Base-by-base conservation (phyloP, 1,139 yeast species). In the Zygosaccharomyces sapae region DNA sequence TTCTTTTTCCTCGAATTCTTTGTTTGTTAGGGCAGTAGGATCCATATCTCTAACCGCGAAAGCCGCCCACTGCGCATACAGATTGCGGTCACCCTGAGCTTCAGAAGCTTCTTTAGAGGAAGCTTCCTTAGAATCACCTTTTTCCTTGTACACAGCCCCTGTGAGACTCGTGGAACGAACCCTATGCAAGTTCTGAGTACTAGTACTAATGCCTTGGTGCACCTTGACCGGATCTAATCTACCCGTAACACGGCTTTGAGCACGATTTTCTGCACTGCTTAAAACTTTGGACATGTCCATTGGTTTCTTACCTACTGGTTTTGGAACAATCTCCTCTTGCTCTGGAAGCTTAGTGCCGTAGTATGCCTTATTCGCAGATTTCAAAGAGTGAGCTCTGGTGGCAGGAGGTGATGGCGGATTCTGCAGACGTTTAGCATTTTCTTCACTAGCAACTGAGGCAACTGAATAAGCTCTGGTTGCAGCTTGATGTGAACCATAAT, bases 41-140 rank as follows among this genome's bases (percentile, higher is more conserved):
- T 59, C 57, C 40, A 55, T 55, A 50, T 66, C 69, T 50, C 62
- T 66, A 29, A 80, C 81, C 38, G 75, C 75, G 45, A 71, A 65
- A 44, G 76, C 81, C 9, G 82, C 83, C 29, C 69, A 63, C 9
- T 71, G 69, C 22, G 78, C 81, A 33, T 58, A 52, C 33, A 24
- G 12, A 13, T 30, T 7, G 24, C 33, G 33, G 24, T 27, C 25
- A 42, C 38, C 8, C 46, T 33, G 8, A 36, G 19, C 18, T 34
- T n/a, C 37, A 43, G 39, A 31, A 22, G 30, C 40, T 12, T 37
- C 40, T 3, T 24, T 37, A 8, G 47, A 35, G 7, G 33, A 36
- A 1, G 58, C 54, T 27, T 55, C 57, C 5, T 55, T 53, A 39
- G 55, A 52, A 27, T 43, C 47, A 27, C 50, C 54, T 29, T 38